A percentile compares a stretch with the other conserved stretches of the same genome.
Evolutionary conservation across 176 grass and related monocot genomes (phyloP).

Genomic region (Carex cristatella): DNA sequence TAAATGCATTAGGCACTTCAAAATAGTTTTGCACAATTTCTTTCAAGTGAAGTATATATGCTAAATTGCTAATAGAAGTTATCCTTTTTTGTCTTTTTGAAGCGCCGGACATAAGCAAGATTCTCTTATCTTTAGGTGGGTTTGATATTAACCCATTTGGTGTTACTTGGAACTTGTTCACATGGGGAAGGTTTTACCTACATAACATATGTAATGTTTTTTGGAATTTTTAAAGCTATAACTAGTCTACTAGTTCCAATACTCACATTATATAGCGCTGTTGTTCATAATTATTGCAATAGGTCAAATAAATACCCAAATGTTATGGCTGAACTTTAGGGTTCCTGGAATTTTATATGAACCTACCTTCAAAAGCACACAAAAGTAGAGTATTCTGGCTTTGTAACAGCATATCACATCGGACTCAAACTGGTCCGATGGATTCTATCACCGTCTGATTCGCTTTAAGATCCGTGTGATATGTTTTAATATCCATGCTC

Average conservation of each 20-base stretch:
- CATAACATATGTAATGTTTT: background rate
- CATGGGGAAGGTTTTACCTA: background rate
- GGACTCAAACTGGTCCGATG: too few relatives aligned
- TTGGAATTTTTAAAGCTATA: background rate
- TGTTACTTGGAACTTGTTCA: conserved; percentile 4
- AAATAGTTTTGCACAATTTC: background rate
- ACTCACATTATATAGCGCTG: background rate
- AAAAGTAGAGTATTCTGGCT: background rate
- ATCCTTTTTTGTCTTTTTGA: background rate
- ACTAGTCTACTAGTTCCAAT: background rate
- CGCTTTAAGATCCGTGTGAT: too few relatives aligned
- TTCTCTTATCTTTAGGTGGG: background rate
- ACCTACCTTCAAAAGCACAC: background rate
- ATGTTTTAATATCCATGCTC: too few relatives aligned
- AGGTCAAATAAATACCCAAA: background rate
- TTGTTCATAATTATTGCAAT: background rate
- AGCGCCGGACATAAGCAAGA: background rate
- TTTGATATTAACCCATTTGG: conserved; percentile 2
- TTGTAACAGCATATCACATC: background rate
- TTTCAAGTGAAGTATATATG: background rate
- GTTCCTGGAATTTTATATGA: background rate
- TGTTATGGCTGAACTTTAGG: background rate
- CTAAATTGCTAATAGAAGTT: background rate
- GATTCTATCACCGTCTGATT: too few relatives aligned
- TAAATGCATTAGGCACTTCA: background rate